Base-by-base conservation (phyloP, 495 filamentous ascomycete species). In the Trichocladium antarcticum region DNA sequence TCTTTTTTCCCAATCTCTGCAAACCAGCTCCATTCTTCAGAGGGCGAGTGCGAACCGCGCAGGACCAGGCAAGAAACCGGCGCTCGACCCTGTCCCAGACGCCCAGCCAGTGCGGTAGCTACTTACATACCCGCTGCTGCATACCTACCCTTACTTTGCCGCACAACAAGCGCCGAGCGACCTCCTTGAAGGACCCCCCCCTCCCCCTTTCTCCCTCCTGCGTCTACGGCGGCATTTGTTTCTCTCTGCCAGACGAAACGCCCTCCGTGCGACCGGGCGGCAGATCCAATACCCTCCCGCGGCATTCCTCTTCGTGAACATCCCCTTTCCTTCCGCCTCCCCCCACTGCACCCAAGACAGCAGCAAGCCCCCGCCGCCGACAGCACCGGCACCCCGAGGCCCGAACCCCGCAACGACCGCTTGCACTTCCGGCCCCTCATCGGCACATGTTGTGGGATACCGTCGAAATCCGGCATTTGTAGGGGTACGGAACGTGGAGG, bases 131-230 rank as follows among this genome's bases (percentile, higher is more conserved):
- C 24, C 46, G 39, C 29, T 38, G 40, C 28, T 49, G 35, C 20
- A 27, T 20, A 29, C 19, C 19, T 6, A 0, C 19, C 16, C 6
- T 6, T 44, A 12, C 11, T 43, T 46, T 50, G 42, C 61, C 54
- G 59, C 63, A 66, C 60, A 59, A 66, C 60, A 67, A 66, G 63
- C 63, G 63, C 63, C 59, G 50, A 42, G 53, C 53, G 55, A 47
- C 28, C n/a, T n/a, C n/a, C n/a, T 29, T 47, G 2, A 11, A 48
- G 22, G 21, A 35, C 45, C 35, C 50, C 42, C 43, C 49, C 38
- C 37, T 42, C 32, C 51, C 42, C 45, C 45, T 42, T 42, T 40
- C 38, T 41, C 37, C 44, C 41, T 56, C 62, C 61, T 63, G 61
- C 67, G 61, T 66, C 59, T 58, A 58, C 49, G 57, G 55, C 64